Percentiles rank a stretch among this genome's conserved stretches.
These are phyloP conservation scores for Amanita brunnescens DNA, from an alignment of 768 basidiomycete genomes.

Conservation along the genomic window DNA sequence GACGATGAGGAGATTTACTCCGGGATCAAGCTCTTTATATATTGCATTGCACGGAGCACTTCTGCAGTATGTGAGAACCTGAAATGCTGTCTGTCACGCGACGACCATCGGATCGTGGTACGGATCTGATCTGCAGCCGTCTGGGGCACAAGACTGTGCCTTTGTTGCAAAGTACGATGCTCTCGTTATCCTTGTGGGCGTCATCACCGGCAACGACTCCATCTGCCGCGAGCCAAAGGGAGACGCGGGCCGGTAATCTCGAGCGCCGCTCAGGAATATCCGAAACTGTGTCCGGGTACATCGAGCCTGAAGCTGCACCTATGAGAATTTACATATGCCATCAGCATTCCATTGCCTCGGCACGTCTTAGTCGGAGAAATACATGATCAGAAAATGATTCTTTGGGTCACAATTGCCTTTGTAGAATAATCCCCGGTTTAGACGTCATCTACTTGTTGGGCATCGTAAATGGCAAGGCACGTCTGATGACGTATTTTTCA, in stretches of 20 bases:
- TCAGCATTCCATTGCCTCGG: neutral
- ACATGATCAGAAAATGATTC: neutral
- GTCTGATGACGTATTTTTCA: neutral
- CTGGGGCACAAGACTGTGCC: slow-evolving; percentile 17
- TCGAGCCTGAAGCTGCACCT: neutral
- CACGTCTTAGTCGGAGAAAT: neutral
- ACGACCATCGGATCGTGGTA: slow-evolving; percentile 11
- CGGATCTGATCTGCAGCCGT: slow-evolving; percentile 15
- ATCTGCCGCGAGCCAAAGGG: neutral
- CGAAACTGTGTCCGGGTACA: neutral
- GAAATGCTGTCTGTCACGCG: slow-evolving; percentile 24
- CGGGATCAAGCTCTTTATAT: slow-evolving; percentile 19
- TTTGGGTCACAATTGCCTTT: neutral
- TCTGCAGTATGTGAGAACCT: slow-evolving; percentile 14
- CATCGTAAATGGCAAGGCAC: neutral
- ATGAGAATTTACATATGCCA: neutral
- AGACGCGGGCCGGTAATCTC: neutral
- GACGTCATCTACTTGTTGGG: neutral
- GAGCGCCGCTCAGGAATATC: neutral
- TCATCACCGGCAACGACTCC: neutral
- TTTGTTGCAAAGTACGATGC: slow-evolving; percentile 5
- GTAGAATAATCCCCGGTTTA: no score
- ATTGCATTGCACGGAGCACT: slow-evolving; percentile 16
- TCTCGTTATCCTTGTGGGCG: neutral
- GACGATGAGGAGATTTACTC: slow-evolving; percentile 12